Evolutionary conservation across 2,329 filamentous ascomycete species (phyloP).

Genomic region (Scytalidium lignicola): DNA sequence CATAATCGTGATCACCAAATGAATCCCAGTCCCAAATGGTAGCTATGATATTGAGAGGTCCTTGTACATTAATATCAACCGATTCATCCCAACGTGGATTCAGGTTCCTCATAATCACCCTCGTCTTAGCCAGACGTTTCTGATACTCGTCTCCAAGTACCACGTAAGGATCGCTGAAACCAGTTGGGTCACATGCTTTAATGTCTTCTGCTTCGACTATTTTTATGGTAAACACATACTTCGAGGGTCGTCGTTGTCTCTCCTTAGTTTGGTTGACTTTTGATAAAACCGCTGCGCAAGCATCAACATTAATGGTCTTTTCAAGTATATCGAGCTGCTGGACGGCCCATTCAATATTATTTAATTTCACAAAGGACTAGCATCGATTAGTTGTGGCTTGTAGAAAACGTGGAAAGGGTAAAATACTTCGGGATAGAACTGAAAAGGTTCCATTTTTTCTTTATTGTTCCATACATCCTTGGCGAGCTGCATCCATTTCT

Average conservation of each 20-base stretch:
- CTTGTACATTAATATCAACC: conserved; percentile 89
- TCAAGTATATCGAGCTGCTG: conserved; percentile 88
- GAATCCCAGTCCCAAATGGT: conserved; percentile 99
- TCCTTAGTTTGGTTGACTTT: conserved; percentile 67
- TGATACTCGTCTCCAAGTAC: conserved; percentile 97
- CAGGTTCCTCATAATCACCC: conserved; percentile 82
- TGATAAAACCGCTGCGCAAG: conserved; percentile 76
- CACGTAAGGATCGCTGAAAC: conserved; percentile 92
- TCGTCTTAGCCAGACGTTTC: conserved; percentile 90
- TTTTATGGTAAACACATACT: conserved; percentile 98
- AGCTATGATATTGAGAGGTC: conserved; percentile 88
- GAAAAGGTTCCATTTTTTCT: conserved; percentile 92
- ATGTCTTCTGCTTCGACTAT: conserved; percentile 96
- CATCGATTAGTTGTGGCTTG: conserved; percentile 24
- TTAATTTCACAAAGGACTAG: conserved; percentile 93
- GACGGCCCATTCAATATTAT: conserved; percentile 95
- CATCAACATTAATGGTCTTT: conserved; percentile 84
- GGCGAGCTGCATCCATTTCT: conserved; percentile 88
- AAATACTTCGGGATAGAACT: conserved; percentile 85
- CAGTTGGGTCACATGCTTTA: conserved; percentile 95
- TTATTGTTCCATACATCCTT: conserved; percentile 90
- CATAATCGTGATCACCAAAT: conserved; percentile 94
- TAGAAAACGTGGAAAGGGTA: neutral
- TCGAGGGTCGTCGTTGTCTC: conserved; percentile 62
- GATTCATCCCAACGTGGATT: conserved; percentile 98